Evolutionary conservation across 2,329 filamentous ascomycete genomes (phyloP).

Genomic region (Colletotrichum sp.): DNA sequence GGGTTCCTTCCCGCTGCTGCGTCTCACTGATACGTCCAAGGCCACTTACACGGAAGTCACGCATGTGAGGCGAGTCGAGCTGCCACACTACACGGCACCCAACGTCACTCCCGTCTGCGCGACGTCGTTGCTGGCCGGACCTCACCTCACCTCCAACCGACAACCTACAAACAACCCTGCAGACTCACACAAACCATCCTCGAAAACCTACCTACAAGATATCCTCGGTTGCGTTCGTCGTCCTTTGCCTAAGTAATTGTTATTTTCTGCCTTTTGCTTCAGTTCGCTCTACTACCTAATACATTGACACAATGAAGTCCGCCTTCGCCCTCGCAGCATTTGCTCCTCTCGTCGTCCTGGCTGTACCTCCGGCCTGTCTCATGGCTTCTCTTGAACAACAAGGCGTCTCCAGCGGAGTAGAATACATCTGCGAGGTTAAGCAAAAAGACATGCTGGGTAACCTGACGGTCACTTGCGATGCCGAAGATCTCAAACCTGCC

Average conservation of each 20-base stretch:
- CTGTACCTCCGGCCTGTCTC: conserved; percentile 21
- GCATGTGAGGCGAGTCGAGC: not conserved
- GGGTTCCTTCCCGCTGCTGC: not conserved
- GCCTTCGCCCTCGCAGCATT: conserved; percentile 2
- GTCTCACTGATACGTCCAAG: not conserved
- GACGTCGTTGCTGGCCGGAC: not conserved
- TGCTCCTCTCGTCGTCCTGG: conserved; percentile 7
- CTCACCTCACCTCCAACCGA: not conserved
- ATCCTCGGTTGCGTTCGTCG: not conserved
- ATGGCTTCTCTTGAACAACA: conserved; percentile 19
- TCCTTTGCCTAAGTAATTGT: not conserved
- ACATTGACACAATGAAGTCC: not conserved
- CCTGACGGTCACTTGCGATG: conserved; percentile 9
- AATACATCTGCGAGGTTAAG: conserved; percentile 13
- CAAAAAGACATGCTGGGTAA: conserved; percentile 20
- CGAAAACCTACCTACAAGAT: not conserved
- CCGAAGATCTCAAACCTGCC: not conserved
- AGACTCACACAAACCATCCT: not conserved
- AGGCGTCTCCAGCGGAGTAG: not conserved
- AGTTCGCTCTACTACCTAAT: not conserved
- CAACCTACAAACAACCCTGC: not conserved
- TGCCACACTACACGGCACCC: not conserved
- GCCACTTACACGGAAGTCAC: not conserved
- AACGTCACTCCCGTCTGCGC: not conserved
- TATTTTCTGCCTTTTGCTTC: not conserved